Base-by-base conservation (phyloP, 345 rosid genomes). In the Kandelia obovata region DNA sequence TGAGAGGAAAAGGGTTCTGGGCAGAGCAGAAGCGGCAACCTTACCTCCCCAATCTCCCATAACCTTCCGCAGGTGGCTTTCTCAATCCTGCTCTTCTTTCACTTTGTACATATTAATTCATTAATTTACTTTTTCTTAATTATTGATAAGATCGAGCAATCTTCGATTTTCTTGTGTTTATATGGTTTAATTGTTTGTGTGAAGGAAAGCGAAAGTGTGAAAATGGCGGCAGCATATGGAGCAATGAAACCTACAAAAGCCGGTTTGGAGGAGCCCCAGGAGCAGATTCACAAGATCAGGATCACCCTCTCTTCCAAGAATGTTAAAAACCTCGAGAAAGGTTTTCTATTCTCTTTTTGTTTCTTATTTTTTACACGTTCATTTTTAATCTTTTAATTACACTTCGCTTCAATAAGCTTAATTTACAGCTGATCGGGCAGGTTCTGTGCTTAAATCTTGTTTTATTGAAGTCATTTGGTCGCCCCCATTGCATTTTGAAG, bases 281-380 rank as follows among this genome's bases (percentile, higher is more conserved):
- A 82, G 77, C 87, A 84, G 75, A 80, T 86, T 71, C 92, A 89
- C 65, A 87, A 86, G 83, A 89, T 89, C 72, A 81, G 92, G 28
- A 89, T 89, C 83, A 87, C 92, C 30, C 90, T 89, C 8, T 87
- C 90, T 64, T 89, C 96, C 19, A 89, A 86, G 72, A 84, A 82
- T 63, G 96, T 89, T 17, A 87, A 87, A 73, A 89, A 89, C 63
- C 84, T 89, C 3, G 92, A 89, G 74, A 89, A 89, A 78, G 96
- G 90, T 68, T 66, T 34, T 34, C 8, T 34, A 88, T 68, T 66
- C 19, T 53, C 17, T 58, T 5, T 1, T n/a, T 23, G 1, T 23
- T 53, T n/a, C 52, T 5, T 2, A 16, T 25, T 10, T 60, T 20
- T 28, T n/a, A 7, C 19, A 27, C 6, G 6, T 6, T 0, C 10